These are phyloP conservation scores for Waltergamsia citrina DNA, from an alignment of 2,329 filamentous ascomycete genomes.

Conservation along the genomic window DNA sequence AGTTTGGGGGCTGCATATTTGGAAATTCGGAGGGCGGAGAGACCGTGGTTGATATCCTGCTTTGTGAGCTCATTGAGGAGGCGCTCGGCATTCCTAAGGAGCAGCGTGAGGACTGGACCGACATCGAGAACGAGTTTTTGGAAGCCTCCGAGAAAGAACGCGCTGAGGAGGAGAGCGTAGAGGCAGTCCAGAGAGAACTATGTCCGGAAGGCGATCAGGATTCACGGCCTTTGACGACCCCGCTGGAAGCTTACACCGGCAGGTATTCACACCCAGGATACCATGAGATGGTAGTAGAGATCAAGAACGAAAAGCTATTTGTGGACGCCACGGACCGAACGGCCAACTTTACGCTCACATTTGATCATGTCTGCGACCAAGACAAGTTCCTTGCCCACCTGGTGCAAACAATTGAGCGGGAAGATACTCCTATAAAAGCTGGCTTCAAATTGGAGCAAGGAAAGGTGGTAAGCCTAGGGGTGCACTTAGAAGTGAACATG, in stretches of 20 bases:
- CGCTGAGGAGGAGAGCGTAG: constrained; percentile 1
- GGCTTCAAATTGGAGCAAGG: no score
- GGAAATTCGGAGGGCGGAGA: constrained; percentile 12
- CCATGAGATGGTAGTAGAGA: constrained; percentile 10
- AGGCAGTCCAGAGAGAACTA: constrained; percentile 1
- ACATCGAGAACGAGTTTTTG: constrained; percentile 1
- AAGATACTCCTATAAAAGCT: no score
- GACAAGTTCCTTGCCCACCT: no score
- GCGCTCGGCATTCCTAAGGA: constrained; percentile 2
- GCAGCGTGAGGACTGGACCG: constrained; percentile 1
- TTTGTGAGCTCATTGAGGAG: constrained; percentile 12
- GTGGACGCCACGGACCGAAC: no score
- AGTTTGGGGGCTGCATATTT: constrained; percentile 14
- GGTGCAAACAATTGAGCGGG: no score
- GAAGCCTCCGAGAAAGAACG: not conserved
- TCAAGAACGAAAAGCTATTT: no score
- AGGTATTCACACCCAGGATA: constrained; percentile 16
- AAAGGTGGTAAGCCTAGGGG: no score
- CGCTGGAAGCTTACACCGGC: constrained; percentile 10
- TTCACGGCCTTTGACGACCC: not conserved
- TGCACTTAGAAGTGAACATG: no score
- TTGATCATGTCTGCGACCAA: no score
- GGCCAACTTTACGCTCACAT: no score
- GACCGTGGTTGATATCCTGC: constrained; percentile 8
- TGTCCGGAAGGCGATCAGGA: not conserved